Base-by-base conservation (phyloP, 768 basidiomycete species). In the Pleurotus pulmonarius region DNA sequence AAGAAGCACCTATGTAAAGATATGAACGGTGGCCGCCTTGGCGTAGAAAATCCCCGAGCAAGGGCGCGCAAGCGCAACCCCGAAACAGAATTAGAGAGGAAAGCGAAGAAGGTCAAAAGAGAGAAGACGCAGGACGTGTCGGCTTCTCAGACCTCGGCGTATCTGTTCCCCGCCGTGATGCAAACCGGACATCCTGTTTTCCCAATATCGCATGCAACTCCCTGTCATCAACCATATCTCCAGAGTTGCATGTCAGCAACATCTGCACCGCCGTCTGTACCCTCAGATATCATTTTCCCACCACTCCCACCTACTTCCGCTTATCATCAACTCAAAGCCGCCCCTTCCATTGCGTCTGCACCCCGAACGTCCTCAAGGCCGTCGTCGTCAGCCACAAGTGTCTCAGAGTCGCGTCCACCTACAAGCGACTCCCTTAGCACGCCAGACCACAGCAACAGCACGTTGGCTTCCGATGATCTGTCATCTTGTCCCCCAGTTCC, bases 141-240 rank as follows among this genome's bases (percentile, higher is more conserved):
- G 56, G 61, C 63, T 59, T 25, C 62, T 45, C 61, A 66, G 22
- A 59, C 62, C 56, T 63, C 52, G 54, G 57, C 54, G 41, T 63
- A 59, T 48, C 11, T 65, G 29, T 64, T 64, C 38, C 63, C 68
- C 12, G 56, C 67, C 20, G 66, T 67, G 43, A 63, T 66, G 22
- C 56, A 70, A 16, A 59, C 68, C 11, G 59, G 72, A 15, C 62
- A 66, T 56, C 69, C 74, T 20, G 61, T 83, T 48, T 86, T 84
- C 61, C 73, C 78, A 12, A 73, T 72, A 1, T 78, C 80, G 8
- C 77, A 83, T 7, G 83, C 82, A 22, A 46, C 43, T 9, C 74
- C 79, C 16, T 85, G 88, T 58, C 87, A 88, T 60, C 89, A 90
- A 62, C 83, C 88, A 0, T 90, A 90, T 66, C 89, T 88, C 64